Percentiles rank a stretch among this genome's conserved stretches.
phyloP scores from a whole-genome alignment of 495 filamentous ascomycete species.

The Trypethelium eluteriae region DNA sequence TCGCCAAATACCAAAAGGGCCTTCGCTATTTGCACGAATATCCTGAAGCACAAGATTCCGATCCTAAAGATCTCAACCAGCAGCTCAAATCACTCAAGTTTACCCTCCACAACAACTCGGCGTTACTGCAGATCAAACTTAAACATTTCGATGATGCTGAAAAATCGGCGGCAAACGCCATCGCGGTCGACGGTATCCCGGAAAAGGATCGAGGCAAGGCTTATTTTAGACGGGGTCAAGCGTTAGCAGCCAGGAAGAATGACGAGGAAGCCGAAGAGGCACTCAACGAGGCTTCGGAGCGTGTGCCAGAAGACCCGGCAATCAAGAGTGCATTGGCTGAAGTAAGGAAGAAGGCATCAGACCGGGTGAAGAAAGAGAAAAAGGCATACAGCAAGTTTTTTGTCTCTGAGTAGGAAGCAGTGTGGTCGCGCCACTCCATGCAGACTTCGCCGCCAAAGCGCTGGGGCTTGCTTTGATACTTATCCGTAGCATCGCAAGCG shows the following conservation, averaged over 20 bases:
- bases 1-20: constrained; percentile 97
- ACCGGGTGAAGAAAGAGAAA: constrained; percentile 76
- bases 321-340: constrained; percentile 64
- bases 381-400: constrained; percentile 87
- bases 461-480: neutral
- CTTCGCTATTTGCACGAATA: constrained; percentile 90
- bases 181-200: constrained; percentile 56
- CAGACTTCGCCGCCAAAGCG: neutral
- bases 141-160: constrained; percentile 59
- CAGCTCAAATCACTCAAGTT: constrained; percentile 69
- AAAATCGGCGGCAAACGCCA: constrained; percentile 61
- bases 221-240: constrained; percentile 70
- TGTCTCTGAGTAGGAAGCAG: constrained; percentile 49
- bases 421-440: neutral
- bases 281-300: constrained; percentile 65
- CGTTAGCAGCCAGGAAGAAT: constrained; percentile 66
- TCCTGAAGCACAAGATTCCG: constrained; percentile 57
- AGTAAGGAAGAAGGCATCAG: constrained; percentile 67
- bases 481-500: neutral
- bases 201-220: constrained; percentile 84
- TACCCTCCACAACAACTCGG: constrained; percentile 67
- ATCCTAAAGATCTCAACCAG: constrained; percentile 56
- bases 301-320: constrained; percentile 68
- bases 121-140: constrained; percentile 75
- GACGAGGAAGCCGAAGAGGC: constrained; percentile 76